Conservation (phyloP, 1,284 basidiomycete genomes). For the Cryptococcus neoformans region DNA sequence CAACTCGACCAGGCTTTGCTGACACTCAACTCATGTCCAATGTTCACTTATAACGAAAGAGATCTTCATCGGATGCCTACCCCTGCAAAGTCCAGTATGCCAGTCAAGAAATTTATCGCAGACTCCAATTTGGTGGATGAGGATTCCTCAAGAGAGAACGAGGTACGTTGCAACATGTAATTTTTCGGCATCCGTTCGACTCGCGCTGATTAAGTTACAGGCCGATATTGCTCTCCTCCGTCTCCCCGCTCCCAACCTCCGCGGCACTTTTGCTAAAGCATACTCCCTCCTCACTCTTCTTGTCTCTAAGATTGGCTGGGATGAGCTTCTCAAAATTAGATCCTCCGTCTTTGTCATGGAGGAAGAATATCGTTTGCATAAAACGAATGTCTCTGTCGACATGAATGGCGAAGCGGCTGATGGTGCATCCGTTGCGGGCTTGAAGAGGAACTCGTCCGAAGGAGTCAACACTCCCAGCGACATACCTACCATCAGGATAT, state of each 20-base stretch:
- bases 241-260: constrained; percentile 86
- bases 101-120: constrained; percentile 77
- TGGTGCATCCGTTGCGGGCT: constrained; percentile 61
- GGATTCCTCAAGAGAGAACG: constrained; percentile 69
- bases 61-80: constrained; percentile 87
- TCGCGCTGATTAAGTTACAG: constrained; percentile 43
- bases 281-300: constrained; percentile 86
- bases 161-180: constrained; percentile 52
- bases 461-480: constrained; percentile 27
- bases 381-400: constrained; percentile 55
- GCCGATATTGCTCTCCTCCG: constrained; percentile 91
- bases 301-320: constrained; percentile 95
- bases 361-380: constrained; percentile 82
- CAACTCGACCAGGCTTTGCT: constrained; percentile 83
- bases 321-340: constrained; percentile 92
- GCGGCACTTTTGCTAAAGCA: constrained; percentile 94
- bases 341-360: constrained; percentile 99
- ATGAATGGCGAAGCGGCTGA: constrained; percentile 63
- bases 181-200: background rate
- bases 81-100: constrained; percentile 79
- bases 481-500: constrained; percentile 87
- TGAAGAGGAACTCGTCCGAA: constrained; percentile 15
- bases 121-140: constrained; percentile 62
- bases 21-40: constrained; percentile 97
- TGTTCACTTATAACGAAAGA: constrained; percentile 99